Evolutionary conservation across 192 early-diverging fungal genomes (phyloP).

Genomic region (Coemansia sp.): DNA sequence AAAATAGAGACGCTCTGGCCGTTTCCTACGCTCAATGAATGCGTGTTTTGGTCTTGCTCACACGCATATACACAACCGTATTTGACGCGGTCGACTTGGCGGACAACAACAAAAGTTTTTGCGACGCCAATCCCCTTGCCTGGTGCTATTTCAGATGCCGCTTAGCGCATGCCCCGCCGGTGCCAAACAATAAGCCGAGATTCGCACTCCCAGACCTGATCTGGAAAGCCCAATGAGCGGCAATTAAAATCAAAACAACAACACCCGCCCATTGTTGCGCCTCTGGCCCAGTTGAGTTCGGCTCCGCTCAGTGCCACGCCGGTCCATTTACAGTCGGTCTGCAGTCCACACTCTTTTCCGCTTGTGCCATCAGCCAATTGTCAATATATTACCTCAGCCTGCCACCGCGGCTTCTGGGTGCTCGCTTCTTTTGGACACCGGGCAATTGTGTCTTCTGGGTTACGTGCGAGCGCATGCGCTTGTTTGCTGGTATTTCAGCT

Average conservation of each 20-base stretch:
- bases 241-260: slow-evolving; percentile 8
- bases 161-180: not conserved
- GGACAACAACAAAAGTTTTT: slow-evolving; percentile 11
- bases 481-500: not conserved
- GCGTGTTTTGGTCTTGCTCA: not conserved
- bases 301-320: not conserved
- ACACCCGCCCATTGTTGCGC: slow-evolving; percentile 7
- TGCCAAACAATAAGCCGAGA: slow-evolving; percentile 6
- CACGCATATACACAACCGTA: not conserved
- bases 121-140: not conserved
- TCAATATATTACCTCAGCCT: slow-evolving; percentile 1
- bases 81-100: not conserved
- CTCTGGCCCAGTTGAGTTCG: not conserved
- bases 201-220: slow-evolving; percentile 11
- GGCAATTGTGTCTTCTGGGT: not conserved
- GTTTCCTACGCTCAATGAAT: not conserved
- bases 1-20: not conserved
- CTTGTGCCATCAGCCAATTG: too few relatives aligned
- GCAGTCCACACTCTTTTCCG: slow-evolving; percentile 7
- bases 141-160: slow-evolving; percentile 9
- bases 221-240: slow-evolving; percentile 4
- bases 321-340: not conserved
- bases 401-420: slow-evolving; percentile 1
- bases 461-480: not conserved
- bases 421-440: not conserved